Conservation (phyloP, 768 basidiomycete genomes). For the Tephrocybe sp. region DNA sequence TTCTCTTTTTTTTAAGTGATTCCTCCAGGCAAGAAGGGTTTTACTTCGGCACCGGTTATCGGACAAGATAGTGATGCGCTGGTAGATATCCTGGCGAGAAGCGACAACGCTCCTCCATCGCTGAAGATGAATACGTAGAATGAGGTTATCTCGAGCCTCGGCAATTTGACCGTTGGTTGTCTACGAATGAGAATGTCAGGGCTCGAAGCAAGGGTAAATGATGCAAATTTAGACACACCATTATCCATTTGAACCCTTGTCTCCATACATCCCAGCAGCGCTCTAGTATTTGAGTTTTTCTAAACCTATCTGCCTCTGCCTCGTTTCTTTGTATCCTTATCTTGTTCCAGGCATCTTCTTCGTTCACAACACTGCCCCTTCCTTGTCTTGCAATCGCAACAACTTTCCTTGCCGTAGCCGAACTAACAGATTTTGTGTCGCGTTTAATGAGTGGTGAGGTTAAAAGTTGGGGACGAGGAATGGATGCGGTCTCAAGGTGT, state of each 20-base stretch:
- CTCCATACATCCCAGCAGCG: constrained; percentile 78
- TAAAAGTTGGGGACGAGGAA: constrained; percentile 19
- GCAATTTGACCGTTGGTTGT: constrained; percentile 68
- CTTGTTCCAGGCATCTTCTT: constrained; percentile 77
- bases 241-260: constrained; percentile 68
- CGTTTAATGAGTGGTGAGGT: constrained; percentile 17
- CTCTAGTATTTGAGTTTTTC: constrained; percentile 59
- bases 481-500: constrained; percentile 45
- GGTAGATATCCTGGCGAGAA: constrained; percentile 35
- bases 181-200: constrained; percentile 42
- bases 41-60: constrained; percentile 41
- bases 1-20: constrained; percentile 49
- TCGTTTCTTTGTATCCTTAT: constrained; percentile 70
- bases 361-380: constrained; percentile 53
- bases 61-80: constrained; percentile 42
- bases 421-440: constrained; percentile 12
- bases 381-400: constrained; percentile 36
- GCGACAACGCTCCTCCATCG: constrained; percentile 53
- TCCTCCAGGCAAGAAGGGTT: constrained; percentile 51
- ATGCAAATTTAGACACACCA: constrained; percentile 47
- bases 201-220: neutral
- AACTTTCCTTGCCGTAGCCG: constrained; percentile 26
- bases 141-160: constrained; percentile 63
- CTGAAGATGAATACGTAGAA: constrained; percentile 56
- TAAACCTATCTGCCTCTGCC: constrained; percentile 66